phyloP scores from a whole-genome alignment of 2,329 filamentous ascomycete genomes.

The Periconia digitata region DNA sequence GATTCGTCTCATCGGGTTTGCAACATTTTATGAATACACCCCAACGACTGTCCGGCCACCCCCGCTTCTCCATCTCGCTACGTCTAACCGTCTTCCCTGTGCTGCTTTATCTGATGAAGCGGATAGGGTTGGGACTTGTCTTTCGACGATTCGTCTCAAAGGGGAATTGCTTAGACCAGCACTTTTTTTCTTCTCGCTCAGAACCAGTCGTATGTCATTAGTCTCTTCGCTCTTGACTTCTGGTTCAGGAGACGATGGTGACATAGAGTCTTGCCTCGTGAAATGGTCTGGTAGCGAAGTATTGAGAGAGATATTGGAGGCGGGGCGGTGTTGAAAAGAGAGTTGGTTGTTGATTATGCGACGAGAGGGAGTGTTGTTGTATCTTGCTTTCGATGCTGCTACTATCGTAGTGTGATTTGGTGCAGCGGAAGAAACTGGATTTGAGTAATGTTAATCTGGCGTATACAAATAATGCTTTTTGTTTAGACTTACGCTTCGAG shows the following conservation, averaged over 20 bases:
- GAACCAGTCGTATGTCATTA: no score
- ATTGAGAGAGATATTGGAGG: background rate
- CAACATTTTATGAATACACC: no score
- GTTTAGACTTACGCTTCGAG: background rate
- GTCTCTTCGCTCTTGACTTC: no score
- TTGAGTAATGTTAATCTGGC: background rate
- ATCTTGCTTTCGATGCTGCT: background rate
- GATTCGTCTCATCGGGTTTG: no score
- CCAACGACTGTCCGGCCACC: no score
- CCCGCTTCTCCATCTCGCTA: no score
- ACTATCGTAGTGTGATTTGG: background rate
- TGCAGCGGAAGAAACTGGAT: no score
- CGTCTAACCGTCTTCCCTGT: no score
- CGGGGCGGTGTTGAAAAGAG: background rate
- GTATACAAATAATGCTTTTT: background rate
- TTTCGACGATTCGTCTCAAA: slow-evolving; percentile 5
- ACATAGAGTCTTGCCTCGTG: background rate
- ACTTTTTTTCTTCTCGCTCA: background rate
- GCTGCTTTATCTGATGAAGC: no score
- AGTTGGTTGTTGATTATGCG: background rate
- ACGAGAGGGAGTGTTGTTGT: background rate
- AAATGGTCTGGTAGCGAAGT: no score
- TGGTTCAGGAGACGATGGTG: background rate
- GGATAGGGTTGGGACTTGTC: slow-evolving; percentile 2
- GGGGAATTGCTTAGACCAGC: slow-evolving; percentile 6